These are phyloP conservation scores for Microdochium bolleyi DNA, from an alignment of 2,329 filamentous ascomycete species.

Conservation along the genomic window DNA sequence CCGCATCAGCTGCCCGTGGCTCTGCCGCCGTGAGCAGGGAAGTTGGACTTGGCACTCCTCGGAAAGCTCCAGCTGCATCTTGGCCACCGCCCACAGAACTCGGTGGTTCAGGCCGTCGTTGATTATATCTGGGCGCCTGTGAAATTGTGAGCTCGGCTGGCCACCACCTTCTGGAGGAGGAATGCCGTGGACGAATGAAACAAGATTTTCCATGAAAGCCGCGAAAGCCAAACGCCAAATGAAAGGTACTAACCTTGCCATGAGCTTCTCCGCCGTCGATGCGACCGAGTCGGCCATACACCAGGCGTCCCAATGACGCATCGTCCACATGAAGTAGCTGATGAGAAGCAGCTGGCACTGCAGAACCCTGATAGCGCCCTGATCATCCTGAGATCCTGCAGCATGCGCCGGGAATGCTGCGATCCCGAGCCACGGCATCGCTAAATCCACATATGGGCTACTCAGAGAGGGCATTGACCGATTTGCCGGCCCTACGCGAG, in stretches of 20 bases:
- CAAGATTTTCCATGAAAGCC: no score
- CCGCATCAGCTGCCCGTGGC: not conserved
- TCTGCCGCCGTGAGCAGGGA: not conserved
- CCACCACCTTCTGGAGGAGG: no score
- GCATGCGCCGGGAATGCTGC: no score
- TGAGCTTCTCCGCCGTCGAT: not conserved
- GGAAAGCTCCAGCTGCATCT: not conserved
- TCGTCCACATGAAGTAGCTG: not conserved
- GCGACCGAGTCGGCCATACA: not conserved
- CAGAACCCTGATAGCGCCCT: not conserved
- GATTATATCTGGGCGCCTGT: not conserved
- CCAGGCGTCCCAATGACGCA: not conserved
- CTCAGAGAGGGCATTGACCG: not conserved
- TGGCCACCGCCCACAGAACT: not conserved
- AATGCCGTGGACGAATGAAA: no score
- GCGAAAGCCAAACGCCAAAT: not conserved
- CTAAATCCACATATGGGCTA: not conserved
- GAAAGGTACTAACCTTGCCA: not conserved
- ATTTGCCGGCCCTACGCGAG: not conserved
- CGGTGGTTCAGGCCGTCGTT: not conserved
- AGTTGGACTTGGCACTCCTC: not conserved
- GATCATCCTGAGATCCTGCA: not conserved
- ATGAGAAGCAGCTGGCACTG: not conserved
- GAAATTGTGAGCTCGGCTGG: no score
- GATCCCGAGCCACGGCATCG: not conserved